phyloP scores from a whole-genome alignment of 2,329 filamentous ascomycete genomes.

The Penicillium crustosum region DNA sequence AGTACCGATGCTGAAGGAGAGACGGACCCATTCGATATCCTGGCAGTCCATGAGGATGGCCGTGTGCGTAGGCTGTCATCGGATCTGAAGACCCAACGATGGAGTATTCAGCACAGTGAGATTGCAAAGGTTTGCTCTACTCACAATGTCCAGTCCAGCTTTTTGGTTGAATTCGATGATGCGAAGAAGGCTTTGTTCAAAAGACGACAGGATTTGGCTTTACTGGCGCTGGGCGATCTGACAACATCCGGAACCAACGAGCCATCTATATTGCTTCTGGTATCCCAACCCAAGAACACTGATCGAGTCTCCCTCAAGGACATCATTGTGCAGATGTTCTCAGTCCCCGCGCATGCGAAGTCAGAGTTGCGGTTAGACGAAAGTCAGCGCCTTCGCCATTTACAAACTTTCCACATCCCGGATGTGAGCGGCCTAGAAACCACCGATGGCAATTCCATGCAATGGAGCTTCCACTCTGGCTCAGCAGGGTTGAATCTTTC shows the following conservation, averaged over 20 bases:
- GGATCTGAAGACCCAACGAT: slow-evolving; percentile 42
- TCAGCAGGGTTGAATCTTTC: slow-evolving; percentile 43
- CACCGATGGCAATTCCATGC: slow-evolving; percentile 27
- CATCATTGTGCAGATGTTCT: slow-evolving; percentile 43
- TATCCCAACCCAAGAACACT: slow-evolving; percentile 39
- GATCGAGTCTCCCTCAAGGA: slow-evolving; percentile 34
- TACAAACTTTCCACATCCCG: slow-evolving; percentile 39
- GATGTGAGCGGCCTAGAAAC: slow-evolving; percentile 29
- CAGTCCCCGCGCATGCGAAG: slow-evolving; percentile 32
- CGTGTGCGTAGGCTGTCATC: slow-evolving; percentile 41
- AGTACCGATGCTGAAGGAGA: slow-evolving; percentile 24
- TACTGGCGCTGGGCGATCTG: slow-evolving; percentile 37
- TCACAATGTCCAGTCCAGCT: slow-evolving; percentile 37
- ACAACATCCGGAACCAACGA: slow-evolving; percentile 28
- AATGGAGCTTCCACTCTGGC: slow-evolving; percentile 44
- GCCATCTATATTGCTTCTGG: slow-evolving; percentile 41
- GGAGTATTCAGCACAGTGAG: slow-evolving; percentile 40
- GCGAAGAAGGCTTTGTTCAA: slow-evolving; percentile 43
- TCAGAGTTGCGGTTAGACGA: slow-evolving; percentile 18
- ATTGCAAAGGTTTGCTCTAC: slow-evolving; percentile 29
- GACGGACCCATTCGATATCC: slow-evolving; percentile 38
- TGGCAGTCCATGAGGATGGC: slow-evolving; percentile 48
- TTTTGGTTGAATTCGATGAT: slow-evolving; percentile 44
- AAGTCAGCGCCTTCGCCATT: slow-evolving; percentile 38
- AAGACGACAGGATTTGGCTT: slow-evolving; percentile 41